Base-by-base conservation (phyloP, 768 basidiomycete genomes). In the Termitomyces sp. region DNA sequence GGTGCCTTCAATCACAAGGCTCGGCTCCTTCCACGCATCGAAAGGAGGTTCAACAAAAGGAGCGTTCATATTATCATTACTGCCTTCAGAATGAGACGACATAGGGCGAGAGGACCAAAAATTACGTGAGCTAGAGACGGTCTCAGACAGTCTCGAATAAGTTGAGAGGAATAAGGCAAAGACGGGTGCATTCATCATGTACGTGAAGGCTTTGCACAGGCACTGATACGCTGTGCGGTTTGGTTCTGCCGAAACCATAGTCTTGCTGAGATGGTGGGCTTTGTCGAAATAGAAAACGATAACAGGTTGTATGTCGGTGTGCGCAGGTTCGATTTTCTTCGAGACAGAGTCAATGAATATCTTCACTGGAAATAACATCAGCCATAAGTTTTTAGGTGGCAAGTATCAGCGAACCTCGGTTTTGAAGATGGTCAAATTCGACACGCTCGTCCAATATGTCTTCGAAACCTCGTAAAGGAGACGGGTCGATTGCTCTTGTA, bases 21-120 rank as follows among this genome's bases (percentile, higher is more conserved):
- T 40, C 25, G 3, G 4, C 8, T 34, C 4, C 7, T 40, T 53
- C 51, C 40, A 52, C 12, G 4, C 15, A 8, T 61, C 60, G 14
- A 57, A 61, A 57, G 60, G 60, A 34, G 57, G 56, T 15, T 61
- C 55, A 4, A 61, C 60, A 32, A 56, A 61, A 17, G 60, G 61
- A 6, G 51, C 20, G 2, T 55, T 14, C n/a, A 52, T 4, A 36
- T 34, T 17, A 10, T 48, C 42, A 14, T 52, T 36, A 2, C 20
- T 52, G 20, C 20, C 51, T 37, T 1, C 34, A 12, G n/a, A 2
- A 5, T 12, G 2, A 40, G 37, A 38, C 2, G 37, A 38, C 37
- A 38, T 38, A 10, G 25, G 46, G 29, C 11, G 60, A 49, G 5
- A 40, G 45, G 36, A 54, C 54, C 31, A 56, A 29, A 60, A 48